phyloP scores from a whole-genome alignment of 129 eudicot genomes.

The Arctium minus region DNA sequence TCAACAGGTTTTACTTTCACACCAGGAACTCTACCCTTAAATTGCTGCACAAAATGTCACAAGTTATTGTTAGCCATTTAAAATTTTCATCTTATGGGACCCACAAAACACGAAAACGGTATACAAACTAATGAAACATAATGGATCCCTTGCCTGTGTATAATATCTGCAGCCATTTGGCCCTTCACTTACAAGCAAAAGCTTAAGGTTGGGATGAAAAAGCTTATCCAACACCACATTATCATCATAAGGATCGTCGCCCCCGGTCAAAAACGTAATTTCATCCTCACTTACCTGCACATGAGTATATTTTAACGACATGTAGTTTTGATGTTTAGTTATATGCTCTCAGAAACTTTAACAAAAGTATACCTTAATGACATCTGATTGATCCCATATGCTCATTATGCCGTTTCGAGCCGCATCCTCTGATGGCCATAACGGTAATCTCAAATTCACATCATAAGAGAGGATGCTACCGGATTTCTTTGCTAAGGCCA shows the following conservation, averaged over 20 bases:
- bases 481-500: constrained; percentile 50
- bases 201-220: constrained; percentile 58
- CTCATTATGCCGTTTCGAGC: constrained; percentile 59
- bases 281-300: constrained; percentile 54
- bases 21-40: constrained; percentile 42
- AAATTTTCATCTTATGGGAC: background rate
- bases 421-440: constrained; percentile 61
- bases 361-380: constrained; percentile 43
- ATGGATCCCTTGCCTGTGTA: constrained; percentile 40
- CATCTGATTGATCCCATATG: constrained; percentile 63
- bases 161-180: constrained; percentile 57
- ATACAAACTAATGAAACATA: background rate
- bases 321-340: background rate
- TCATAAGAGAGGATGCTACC: constrained; percentile 64
- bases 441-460: constrained; percentile 53
- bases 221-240: constrained; percentile 44
- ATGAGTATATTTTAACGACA: background rate
- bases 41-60: constrained; percentile 23
- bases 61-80: background rate
- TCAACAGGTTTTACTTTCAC: constrained; percentile 36
- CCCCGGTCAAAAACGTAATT: constrained; percentile 51
- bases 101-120: background rate
- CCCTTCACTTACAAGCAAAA: constrained; percentile 59
- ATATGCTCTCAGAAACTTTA: background rate
- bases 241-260: constrained; percentile 34